These are phyloP conservation scores for Curvularia spicifera DNA, from an alignment of 2,329 filamentous ascomycete species.

Conservation along the genomic window DNA sequence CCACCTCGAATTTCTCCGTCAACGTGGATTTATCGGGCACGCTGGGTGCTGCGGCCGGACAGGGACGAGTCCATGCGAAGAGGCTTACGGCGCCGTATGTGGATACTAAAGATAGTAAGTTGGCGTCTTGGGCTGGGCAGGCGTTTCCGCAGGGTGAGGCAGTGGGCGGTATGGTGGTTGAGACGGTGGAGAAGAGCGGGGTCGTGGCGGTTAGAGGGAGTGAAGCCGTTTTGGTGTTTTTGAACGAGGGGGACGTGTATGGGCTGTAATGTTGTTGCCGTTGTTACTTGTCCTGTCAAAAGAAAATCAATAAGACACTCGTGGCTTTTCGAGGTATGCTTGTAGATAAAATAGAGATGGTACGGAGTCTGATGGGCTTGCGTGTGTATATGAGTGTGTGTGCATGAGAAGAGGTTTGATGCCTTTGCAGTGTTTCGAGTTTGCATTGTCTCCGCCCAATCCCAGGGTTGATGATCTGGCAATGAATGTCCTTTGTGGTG, in stretches of 20 bases:
- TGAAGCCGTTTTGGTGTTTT: constrained; percentile 17
- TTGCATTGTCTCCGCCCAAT: background rate
- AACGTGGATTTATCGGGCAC: background rate
- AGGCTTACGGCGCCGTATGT: constrained; percentile 11
- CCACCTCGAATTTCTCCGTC: constrained; percentile 4
- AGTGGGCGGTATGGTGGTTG: constrained; percentile 7
- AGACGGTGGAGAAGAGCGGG: constrained; percentile 3
- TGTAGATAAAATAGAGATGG: too few species aligned
- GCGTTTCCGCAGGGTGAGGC: constrained; percentile 16
- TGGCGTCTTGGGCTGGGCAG: constrained; percentile 15
- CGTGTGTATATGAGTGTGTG: too few species aligned
- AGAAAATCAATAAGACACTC: too few species aligned
- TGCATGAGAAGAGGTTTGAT: background rate
- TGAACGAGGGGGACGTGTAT: constrained; percentile 10
- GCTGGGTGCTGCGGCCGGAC: background rate
- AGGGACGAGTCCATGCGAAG: background rate
- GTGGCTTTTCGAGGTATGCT: too few species aligned
- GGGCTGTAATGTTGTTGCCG: background rate
- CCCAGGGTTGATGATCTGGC: too few species aligned
- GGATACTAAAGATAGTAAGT: constrained; percentile 6
- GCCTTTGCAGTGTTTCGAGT: background rate
- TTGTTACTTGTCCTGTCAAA: too few species aligned
- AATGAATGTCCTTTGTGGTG: too few species aligned
- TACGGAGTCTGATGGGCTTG: too few species aligned
- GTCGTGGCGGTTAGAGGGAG: constrained; percentile 12